Evolutionary conservation across 2,329 filamentous ascomycete species (phyloP), one percentile per base, ranked within the genome.

Genomic region (Helicocarpus griseus): DNA sequence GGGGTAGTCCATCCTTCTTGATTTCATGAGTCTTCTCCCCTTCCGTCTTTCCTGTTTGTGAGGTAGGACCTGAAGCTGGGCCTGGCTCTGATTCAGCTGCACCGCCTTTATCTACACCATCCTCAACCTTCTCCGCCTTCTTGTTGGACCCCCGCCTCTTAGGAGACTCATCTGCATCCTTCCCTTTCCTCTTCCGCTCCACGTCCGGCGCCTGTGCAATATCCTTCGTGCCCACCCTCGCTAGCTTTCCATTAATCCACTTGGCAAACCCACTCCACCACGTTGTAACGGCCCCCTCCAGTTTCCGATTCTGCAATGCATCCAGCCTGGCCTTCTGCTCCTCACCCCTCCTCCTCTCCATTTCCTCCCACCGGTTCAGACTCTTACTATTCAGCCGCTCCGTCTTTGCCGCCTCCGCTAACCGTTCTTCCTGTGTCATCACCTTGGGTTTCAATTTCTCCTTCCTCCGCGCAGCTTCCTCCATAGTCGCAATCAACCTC

Each of bases 211-310:
- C 69, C 5, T 59, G 60, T 14, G 61, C 62, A 36, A 71, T 62
- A 35, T 85, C 76, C 56, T 78, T 75, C 58, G 79, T 83, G 38
- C 87, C 87, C 36, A 89, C 78, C 55, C 81, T 78, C 62, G 81
- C 83, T 62, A 90, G 73, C 64, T 84, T 86, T 22, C 85, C 86
- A 61, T 88, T 84, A 51, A 85, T 77, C 79, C 88, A 91, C 60
- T 87, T 81, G 31, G 87, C 87, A 56, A 88, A 80, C n/a, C 91
- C 93, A 67, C 90, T 97, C 85, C 90, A 96, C 67, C 87, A 91
- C 2, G 87, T 88, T 39, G 96, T 83, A 9, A 96, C 88, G 0
- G 93, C 89, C 0, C 93, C 93, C 50, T 91, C 84, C 7, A 97
- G 77, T 48, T 86, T 88, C 46, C 90, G 82, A 65, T 89, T 88